A percentile compares a stretch with the other conserved stretches of the same genome.
Conservation (phyloP, 2,329 filamentous ascomycete genomes). For the Falciphora oryzae region DNA sequence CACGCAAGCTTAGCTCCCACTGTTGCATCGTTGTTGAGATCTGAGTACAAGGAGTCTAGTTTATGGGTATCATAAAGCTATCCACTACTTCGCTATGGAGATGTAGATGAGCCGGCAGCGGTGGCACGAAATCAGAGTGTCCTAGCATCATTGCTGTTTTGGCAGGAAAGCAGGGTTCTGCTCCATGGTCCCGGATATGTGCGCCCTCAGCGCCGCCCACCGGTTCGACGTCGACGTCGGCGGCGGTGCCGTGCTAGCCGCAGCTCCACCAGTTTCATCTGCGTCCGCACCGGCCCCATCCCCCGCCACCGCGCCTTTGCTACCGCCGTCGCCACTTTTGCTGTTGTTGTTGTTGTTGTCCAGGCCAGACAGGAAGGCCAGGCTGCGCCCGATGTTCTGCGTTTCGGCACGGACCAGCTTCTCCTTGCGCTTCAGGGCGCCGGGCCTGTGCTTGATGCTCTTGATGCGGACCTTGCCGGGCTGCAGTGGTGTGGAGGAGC, state of each 20-base stretch:
- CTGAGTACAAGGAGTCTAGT: too few species aligned
- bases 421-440: slow-evolving; percentile 79
- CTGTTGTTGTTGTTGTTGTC: slow-evolving; percentile 21
- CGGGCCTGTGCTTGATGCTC: slow-evolving; percentile 68
- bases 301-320: slow-evolving; percentile 5
- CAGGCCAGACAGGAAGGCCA: slow-evolving; percentile 58
- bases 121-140: too few species aligned
- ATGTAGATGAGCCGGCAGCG: too few species aligned
- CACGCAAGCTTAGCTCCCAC: too few species aligned
- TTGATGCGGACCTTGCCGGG: slow-evolving; percentile 58
- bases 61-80: slow-evolving; percentile 3
- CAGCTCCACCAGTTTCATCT: slow-evolving; percentile 9
- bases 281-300: slow-evolving; percentile 9
- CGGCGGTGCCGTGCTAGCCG: slow-evolving; percentile 13
- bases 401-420: slow-evolving; percentile 74
- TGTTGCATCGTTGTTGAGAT: too few species aligned
- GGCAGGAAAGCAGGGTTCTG: slow-evolving; percentile 69
- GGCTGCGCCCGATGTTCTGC: slow-evolving; percentile 74
- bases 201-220: slow-evolving; percentile 77
- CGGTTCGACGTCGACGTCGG: slow-evolving; percentile 45
- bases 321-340: slow-evolving; percentile 16
- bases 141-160: not conserved
- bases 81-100: too few species aligned
- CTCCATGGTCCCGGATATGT: slow-evolving; percentile 85
- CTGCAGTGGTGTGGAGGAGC: slow-evolving; percentile 19